Base-by-base conservation (phyloP, 805 yeast species). In the Metschnikowia anglica region DNA sequence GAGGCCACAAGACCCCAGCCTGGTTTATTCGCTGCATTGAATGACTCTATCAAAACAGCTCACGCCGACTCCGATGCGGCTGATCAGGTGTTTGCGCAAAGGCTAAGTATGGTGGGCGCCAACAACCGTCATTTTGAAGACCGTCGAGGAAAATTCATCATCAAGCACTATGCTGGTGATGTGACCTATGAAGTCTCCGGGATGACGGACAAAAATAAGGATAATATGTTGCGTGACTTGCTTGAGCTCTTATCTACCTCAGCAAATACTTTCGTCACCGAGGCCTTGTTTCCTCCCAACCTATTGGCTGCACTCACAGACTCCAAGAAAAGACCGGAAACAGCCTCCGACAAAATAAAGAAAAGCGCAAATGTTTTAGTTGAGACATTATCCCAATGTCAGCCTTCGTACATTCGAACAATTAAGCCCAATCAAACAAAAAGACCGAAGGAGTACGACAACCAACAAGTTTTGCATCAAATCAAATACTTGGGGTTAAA, bases 91-190 rank as follows among this genome's bases (percentile, higher is more conserved):
- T 93, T 93, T 65, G 85, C 93, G 13, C 96, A 88, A 72, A 79
- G 97, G 66, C 74, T 93, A 57, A 86, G 88, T 53, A 75, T 87
- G 80, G 86, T 93, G 45, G 74, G 74, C 7, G 72, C 89, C 5
- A 65, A 77, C 17, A 90, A 89, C 63, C 84, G 87, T 18, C 95
- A 93, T 63, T 89, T 93, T 60, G 97, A 90, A 56, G 77, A 86
- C 55, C 81, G 99, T 59, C 82, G 86, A 49, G 78, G 83, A 25
- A 91, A 93, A 63, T 93, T 93, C 54, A 70, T 93, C 42, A 80
- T 93, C 59, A 90, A 88, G 68, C 99, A 93, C 67, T 93, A 93
- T 69, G 99, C 99, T 17, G 99, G 99, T 60, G 99, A 93, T 68
- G 99, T 93, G 36, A 85, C 89, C 10, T 93, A 93, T 60, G 96